Conservation (phyloP, 225 moss, liverwort and hornwort genomes). For the Pleurozium schreberi region DNA sequence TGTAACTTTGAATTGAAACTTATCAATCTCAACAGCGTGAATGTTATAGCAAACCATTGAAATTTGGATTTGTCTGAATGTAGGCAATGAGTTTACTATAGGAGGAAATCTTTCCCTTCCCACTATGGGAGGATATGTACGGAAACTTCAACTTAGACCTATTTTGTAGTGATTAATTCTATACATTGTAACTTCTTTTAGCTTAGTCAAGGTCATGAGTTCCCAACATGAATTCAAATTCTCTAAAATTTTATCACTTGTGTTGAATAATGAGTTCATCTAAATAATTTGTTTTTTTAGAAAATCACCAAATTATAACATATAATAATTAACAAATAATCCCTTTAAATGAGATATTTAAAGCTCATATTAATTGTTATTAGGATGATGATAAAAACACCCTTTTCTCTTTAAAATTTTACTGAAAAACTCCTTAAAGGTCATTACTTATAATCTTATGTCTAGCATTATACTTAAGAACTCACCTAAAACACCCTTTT, state of each 20-base stretch:
- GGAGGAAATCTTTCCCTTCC: neutral
- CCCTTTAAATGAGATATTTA: neutral
- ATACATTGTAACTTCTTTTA: rapidly evolving
- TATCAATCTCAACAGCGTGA: no score
- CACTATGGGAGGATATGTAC: rapidly evolving
- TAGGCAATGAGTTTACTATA: neutral
- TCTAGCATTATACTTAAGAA: no score
- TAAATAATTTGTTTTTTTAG: no score
- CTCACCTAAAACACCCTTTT: no score
- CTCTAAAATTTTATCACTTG: rapidly evolving
- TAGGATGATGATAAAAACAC: no score
- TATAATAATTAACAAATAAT: neutral
- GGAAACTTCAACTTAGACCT: neutral
- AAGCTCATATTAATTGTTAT: no score
- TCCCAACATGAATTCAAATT: neutral
- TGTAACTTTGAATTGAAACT: neutral
- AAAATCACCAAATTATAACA: neutral
- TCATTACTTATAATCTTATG: no score
- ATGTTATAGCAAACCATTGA: neutral
- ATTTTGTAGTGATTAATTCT: neutral
- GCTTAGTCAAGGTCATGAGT: no score
- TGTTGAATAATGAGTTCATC: neutral
- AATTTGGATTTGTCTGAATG: neutral
- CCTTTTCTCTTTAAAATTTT: no score
- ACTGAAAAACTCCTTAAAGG: no score